Evolutionary conservation across 2,329 filamentous ascomycete species (phyloP).

Genomic region (Xenosphaeropsis pyriputrescens): DNA sequence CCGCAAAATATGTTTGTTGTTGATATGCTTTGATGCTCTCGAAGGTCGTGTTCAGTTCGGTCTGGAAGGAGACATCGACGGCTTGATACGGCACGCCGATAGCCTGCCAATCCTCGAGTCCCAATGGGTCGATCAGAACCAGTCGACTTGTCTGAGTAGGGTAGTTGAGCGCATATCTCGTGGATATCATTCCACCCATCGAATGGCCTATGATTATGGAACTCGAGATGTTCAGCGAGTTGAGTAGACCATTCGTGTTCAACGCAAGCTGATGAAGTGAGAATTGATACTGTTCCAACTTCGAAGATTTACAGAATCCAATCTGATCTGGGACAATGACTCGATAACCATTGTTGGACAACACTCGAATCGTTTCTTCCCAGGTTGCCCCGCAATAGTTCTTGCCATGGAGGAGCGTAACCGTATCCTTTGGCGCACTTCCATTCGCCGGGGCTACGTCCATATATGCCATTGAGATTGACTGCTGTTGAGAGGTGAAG

Average conservation of each 20-base stretch:
- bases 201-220: constrained; percentile 37
- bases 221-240: constrained; percentile 25
- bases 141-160: constrained; percentile 25
- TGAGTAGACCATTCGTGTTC: constrained; percentile 33
- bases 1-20: constrained; percentile 29
- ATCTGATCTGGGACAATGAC: constrained; percentile 38
- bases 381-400: constrained; percentile 41
- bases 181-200: constrained; percentile 37
- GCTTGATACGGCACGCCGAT: constrained; percentile 28
- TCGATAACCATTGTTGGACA: constrained; percentile 29
- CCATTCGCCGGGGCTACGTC: constrained; percentile 27
- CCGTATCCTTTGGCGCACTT: constrained; percentile 15
- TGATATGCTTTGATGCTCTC: constrained; percentile 28
- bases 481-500: constrained; percentile 29
- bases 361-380: constrained; percentile 27
- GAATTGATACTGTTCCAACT: constrained; percentile 34
- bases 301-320: constrained; percentile 41
- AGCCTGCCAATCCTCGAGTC: constrained; percentile 33
- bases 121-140: constrained; percentile 34
- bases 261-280: constrained; percentile 32
- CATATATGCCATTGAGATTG: constrained; percentile 41
- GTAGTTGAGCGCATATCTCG: constrained; percentile 35
- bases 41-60: constrained; percentile 25
- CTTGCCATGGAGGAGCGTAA: constrained; percentile 36
- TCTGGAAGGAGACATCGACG: constrained; percentile 22